Percentiles rank a stretch among this genome's conserved stretches.
Conservation (phyloP, 345 rosid genomes). For the Streptanthus diversifolius region DNA sequence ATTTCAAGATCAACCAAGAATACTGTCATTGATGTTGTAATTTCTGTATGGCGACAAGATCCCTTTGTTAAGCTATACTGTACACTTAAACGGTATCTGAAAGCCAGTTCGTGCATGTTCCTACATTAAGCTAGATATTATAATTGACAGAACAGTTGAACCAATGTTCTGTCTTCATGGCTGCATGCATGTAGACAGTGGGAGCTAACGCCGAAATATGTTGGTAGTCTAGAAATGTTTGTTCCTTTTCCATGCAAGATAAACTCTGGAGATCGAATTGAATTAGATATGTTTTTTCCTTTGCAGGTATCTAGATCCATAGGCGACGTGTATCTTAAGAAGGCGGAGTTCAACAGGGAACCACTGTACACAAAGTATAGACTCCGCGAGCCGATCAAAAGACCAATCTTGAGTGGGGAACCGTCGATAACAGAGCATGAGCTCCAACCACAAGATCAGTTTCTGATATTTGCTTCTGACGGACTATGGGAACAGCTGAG, state of each 20-base stretch:
- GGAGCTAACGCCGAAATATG: background rate
- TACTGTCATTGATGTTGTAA: background rate
- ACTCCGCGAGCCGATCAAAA: slow-evolving; percentile 71
- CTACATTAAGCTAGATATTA: background rate
- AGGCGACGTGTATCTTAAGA: slow-evolving; percentile 86
- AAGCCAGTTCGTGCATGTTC: background rate
- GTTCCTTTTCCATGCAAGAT: background rate
- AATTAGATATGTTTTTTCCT: background rate
- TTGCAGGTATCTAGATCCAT: slow-evolving; percentile 87
- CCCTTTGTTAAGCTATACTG: background rate
- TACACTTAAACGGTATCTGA: background rate
- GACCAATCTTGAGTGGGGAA: slow-evolving; percentile 84
- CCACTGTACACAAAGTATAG: slow-evolving; percentile 81
- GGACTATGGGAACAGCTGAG: slow-evolving; percentile 96
- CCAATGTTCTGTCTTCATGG: background rate
- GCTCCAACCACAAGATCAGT: slow-evolving; percentile 70
- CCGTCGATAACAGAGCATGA: slow-evolving; percentile 70
- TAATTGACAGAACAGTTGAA: background rate
- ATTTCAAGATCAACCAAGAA: background rate
- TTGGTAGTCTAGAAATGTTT: background rate
- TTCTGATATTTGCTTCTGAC: slow-evolving; percentile 91
- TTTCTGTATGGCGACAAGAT: background rate
- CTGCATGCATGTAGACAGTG: background rate
- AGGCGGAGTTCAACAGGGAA: slow-evolving; percentile 83
- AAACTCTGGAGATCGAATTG: background rate